These are phyloP conservation scores for Mycena haematopus DNA, from an alignment of 768 basidiomycete species.

Conservation along the genomic window DNA sequence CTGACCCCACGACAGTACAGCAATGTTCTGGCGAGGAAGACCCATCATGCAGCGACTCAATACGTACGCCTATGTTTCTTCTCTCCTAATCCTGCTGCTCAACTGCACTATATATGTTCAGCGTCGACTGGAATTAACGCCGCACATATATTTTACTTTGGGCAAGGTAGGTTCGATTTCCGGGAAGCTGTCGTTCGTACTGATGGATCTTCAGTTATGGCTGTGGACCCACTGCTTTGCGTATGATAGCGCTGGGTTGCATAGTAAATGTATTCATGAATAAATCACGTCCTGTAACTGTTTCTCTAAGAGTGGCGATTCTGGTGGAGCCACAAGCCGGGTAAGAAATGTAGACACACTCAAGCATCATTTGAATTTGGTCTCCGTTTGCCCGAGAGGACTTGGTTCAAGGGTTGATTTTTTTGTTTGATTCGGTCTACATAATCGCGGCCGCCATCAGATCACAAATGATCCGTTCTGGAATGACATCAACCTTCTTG, in stretches of 20 bases:
- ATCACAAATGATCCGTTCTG: too few species aligned
- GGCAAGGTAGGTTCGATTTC: slow-evolving; percentile 42
- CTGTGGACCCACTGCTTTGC: slow-evolving; percentile 13
- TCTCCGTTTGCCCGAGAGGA: too few species aligned
- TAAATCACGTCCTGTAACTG: too few species aligned
- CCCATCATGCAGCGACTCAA: slow-evolving; percentile 52
- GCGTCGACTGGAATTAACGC: slow-evolving; percentile 55
- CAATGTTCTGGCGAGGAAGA: slow-evolving; percentile 54
- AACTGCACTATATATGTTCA: slow-evolving; percentile 23
- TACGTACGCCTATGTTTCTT: slow-evolving; percentile 40
- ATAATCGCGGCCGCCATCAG: too few species aligned
- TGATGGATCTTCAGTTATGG: slow-evolving; percentile 4
- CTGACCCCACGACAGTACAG: slow-evolving; percentile 45
- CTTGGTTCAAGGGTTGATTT: too few species aligned
- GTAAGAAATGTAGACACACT: too few species aligned
- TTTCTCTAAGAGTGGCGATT: too few species aligned
- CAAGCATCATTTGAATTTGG: too few species aligned
- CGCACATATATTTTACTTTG: slow-evolving; percentile 53
- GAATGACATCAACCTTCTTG: too few species aligned
- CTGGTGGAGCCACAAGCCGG: too few species aligned
- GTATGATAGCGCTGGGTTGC: not conserved
- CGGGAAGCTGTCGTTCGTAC: not conserved
- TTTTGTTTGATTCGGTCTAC: too few species aligned
- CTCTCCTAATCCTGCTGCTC: not conserved
- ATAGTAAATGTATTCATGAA: too few species aligned